Evolutionary conservation across 805 yeast species (phyloP).

Genomic region (Barnettozyma pratensis): DNA sequence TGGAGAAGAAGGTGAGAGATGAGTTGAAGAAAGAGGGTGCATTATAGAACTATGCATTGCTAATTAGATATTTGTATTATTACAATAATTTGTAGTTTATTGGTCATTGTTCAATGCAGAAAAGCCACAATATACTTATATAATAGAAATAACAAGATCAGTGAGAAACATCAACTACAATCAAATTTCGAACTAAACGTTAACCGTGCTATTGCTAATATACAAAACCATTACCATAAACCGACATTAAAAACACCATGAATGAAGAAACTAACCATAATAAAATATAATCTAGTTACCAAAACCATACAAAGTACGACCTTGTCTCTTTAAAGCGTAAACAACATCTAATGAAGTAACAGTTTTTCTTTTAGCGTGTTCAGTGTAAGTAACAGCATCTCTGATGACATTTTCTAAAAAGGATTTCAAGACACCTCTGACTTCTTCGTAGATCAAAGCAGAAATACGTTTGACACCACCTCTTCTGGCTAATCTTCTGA

Average conservation of each 20-base stretch:
- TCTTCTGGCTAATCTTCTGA: slow-evolving; percentile 99
- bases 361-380: slow-evolving; percentile 99
- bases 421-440: slow-evolving; percentile 92
- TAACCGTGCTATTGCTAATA: slow-evolving; percentile 10
- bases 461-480: slow-evolving; percentile 99
- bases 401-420: slow-evolving; percentile 96
- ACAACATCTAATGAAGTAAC: slow-evolving; percentile 98
- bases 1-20: slow-evolving; percentile 22
- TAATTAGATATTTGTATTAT: background rate
- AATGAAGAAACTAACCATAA: background rate
- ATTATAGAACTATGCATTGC: slow-evolving; percentile 7
- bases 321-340: slow-evolving; percentile 99
- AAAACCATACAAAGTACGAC: slow-evolving; percentile 99
- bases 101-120: no score
- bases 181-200: background rate
- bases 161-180: background rate
- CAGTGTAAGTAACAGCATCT: slow-evolving; percentile 99
- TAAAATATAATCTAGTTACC: slow-evolving; percentile 68
- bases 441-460: slow-evolving; percentile 97
- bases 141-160: background rate
- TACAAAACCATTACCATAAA: slow-evolving; percentile 15
- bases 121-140: background rate
- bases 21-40: slow-evolving; percentile 1
- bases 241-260: slow-evolving; percentile 17
- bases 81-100: no score